Evolutionary conservation across 2,329 filamentous ascomycete genomes (phyloP).

Genomic region (Cercospora nicotianae): DNA sequence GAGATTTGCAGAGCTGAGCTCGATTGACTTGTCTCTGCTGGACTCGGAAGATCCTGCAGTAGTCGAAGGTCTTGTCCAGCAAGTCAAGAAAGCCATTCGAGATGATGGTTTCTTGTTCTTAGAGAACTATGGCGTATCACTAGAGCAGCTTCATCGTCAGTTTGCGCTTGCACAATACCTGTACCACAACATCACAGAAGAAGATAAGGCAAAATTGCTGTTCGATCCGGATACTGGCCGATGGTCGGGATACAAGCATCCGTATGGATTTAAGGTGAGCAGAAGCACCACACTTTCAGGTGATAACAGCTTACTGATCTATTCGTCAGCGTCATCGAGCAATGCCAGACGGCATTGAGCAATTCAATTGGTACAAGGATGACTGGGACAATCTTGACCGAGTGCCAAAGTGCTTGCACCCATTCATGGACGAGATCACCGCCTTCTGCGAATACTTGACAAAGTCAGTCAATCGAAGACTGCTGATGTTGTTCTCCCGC

Average conservation of each 20-base stretch:
- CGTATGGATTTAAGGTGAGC: conserved; percentile 36
- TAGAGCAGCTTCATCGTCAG: conserved; percentile 53
- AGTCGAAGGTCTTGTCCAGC: conserved; percentile 47
- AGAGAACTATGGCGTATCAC: conserved; percentile 53
- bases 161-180: conserved; percentile 54
- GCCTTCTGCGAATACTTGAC: conserved; percentile 52
- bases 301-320: background rate
- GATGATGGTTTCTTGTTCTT: conserved; percentile 46
- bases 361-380: conserved; percentile 55
- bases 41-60: conserved; percentile 40
- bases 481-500: conserved; percentile 43
- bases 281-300: background rate
- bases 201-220: conserved; percentile 52
- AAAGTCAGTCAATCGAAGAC: conserved; percentile 49
- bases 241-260: conserved; percentile 55
- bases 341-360: conserved; percentile 52
- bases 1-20: conserved; percentile 41
- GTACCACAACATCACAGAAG: conserved; percentile 52
- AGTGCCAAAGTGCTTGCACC: conserved; percentile 49
- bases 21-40: conserved; percentile 38
- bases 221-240: conserved; percentile 51
- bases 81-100: conserved; percentile 39
- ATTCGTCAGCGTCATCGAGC: conserved; percentile 41
- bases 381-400: conserved; percentile 50
- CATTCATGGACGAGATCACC: conserved; percentile 54